Evolutionary conservation across 331 rosid species (phyloP), one percentile per base, ranked within the genome.

Genomic region (Malus hybrid): DNA sequence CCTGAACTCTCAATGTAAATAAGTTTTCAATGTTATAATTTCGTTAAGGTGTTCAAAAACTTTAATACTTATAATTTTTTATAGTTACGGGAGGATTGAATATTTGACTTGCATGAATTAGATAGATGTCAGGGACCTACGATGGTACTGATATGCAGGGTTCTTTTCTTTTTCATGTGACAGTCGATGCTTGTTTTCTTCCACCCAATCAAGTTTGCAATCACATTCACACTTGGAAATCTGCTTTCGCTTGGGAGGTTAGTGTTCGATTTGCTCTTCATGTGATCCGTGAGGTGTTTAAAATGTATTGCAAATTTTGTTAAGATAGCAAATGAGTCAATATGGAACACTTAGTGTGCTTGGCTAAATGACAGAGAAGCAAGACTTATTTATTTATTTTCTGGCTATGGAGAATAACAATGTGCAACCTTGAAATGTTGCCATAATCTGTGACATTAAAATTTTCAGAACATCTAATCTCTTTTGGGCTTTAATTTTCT

Each of bases 121-220:
- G 29, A 68, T 20, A 52, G 28, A 64, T 61, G n/a, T 39, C 55
- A 29, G 30, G 63, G 68, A 58, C 73, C 75, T 66, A 65, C 56
- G 26, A n/a, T 44, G 36, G 53, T 19, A 75, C 80, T 84, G 36
- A 77, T 70, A 8, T 73, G 76, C 39, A 24, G 46, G 16, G 66
- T 30, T 61, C 28, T 67, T 80, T 78, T 78, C 42, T 24, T 60
- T 63, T 78, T 30, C 80, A 61, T 87, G 79, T 53, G 56, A 79
- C 97, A 94, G 98, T 94, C 98, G 6, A 78, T 94, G 97, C 88
- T 94, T 70, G 97, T 94, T 82, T 91, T 94, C 85, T 81, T 94
- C 82, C 84, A 88, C 74, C 98, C 98, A 62, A 86, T 94, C 87
- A 94, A 94, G 87, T 94, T 94, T 77, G 98, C 86, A 10, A 84